These are phyloP conservation scores for Kluyveromyces marxianus DNA, from an alignment of 1,139 yeast genomes.

Conservation along the genomic window DNA sequence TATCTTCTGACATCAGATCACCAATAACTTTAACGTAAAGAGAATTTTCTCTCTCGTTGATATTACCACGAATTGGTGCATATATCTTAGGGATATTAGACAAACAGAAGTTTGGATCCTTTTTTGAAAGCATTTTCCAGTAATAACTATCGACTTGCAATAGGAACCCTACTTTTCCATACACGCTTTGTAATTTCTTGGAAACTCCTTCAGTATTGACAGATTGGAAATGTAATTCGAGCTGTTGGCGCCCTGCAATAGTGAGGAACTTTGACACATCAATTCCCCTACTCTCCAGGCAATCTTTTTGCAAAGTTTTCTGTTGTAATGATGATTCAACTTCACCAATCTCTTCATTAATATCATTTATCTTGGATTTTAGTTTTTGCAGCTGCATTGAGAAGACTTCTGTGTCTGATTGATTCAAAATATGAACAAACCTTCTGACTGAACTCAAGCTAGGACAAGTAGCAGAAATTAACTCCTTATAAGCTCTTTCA, in stretches of 20 bases:
- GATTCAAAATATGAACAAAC: slow-evolving; percentile 71
- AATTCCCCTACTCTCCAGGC: slow-evolving; percentile 10
- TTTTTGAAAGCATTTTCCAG: slow-evolving; percentile 47
- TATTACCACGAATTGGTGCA: slow-evolving; percentile 24
- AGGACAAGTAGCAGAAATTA: slow-evolving; percentile 66
- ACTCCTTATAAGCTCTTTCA: slow-evolving; percentile 64
- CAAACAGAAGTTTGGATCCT: slow-evolving; percentile 22
- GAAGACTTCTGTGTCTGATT: slow-evolving; percentile 39
- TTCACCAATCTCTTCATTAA: slow-evolving; percentile 28
- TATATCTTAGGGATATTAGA: slow-evolving; percentile 25
- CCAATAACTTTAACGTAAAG: slow-evolving; percentile 57
- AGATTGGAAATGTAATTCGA: slow-evolving; percentile 2
- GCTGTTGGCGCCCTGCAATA: slow-evolving; percentile 5
- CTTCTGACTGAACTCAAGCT: slow-evolving; percentile 68
- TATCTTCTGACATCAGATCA: slow-evolving; percentile 38
- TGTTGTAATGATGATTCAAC: slow-evolving; percentile 11
- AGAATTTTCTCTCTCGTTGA: slow-evolving; percentile 59
- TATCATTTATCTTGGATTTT: slow-evolving; percentile 71
- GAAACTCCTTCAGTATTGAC: slow-evolving; percentile 12
- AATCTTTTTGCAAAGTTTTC: background rate
- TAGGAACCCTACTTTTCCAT: slow-evolving; percentile 73
- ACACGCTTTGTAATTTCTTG: slow-evolving; percentile 31
- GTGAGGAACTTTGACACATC: slow-evolving; percentile 4
- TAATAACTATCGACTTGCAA: slow-evolving; percentile 81
- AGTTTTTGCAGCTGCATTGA: slow-evolving; percentile 59